These are phyloP conservation scores for Craterostigma plantagineum DNA, from an alignment of 257 asterid species.

Conservation along the genomic window DNA sequence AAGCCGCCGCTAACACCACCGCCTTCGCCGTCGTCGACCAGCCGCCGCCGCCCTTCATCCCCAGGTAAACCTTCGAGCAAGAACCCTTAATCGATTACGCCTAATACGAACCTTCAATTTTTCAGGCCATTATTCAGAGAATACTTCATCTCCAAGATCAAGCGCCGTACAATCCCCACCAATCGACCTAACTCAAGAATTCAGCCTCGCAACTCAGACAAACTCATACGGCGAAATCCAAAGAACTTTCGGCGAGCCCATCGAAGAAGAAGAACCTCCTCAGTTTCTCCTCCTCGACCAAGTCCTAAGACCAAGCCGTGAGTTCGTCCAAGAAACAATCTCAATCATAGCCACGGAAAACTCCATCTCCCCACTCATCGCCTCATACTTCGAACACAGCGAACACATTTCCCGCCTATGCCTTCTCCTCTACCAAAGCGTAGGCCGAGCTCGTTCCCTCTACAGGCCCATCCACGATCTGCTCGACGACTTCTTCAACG, in stretches of 20 bases:
- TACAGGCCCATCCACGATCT: slow-evolving; percentile 37
- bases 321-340: slow-evolving; percentile 31
- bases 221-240: slow-evolving; percentile 50
- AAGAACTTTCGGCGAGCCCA: slow-evolving; percentile 21
- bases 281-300: slow-evolving; percentile 32
- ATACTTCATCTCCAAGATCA: no score
- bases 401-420: slow-evolving; percentile 41
- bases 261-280: neutral
- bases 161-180: slow-evolving; percentile 58
- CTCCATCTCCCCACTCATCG: slow-evolving; percentile 28
- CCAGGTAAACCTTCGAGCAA: no score
- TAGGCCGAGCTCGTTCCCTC: slow-evolving; percentile 28
- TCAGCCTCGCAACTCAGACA: slow-evolving; percentile 39
- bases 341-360: slow-evolving; percentile 15
- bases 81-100: no score
- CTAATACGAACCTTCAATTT: slow-evolving; percentile 4
- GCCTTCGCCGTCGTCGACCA: no score
- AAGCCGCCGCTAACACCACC: no score
- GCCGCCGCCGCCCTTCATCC: no score
- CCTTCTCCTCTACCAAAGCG: slow-evolving; percentile 24
- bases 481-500: slow-evolving; percentile 38
- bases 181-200: slow-evolving; percentile 49
- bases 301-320: slow-evolving; percentile 55
- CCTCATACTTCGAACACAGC: slow-evolving; percentile 50
- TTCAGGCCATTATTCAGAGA: slow-evolving; percentile 30